phyloP scores from a whole-genome alignment of 2,329 filamentous ascomycete species.

The Trichoderma sp. region DNA sequence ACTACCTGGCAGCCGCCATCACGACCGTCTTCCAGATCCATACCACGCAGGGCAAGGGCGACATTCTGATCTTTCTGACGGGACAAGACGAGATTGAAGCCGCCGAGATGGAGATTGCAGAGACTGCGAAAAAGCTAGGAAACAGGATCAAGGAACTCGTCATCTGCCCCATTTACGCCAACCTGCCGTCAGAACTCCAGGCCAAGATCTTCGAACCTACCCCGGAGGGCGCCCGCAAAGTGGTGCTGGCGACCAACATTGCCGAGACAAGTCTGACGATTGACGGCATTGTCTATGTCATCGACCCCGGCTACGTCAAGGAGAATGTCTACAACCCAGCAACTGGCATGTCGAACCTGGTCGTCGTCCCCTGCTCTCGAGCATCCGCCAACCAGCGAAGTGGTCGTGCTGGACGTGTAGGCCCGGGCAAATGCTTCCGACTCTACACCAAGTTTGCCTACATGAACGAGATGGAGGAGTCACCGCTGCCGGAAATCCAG shows the following conservation, averaged over 20 bases:
- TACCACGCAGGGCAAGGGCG: constrained; percentile 78
- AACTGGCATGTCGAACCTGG: constrained; percentile 88
- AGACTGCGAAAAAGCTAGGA: constrained; percentile 85
- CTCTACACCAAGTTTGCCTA: constrained; percentile 93
- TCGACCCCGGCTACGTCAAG: constrained; percentile 93
- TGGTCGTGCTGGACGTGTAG: constrained; percentile 88
- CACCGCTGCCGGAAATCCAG: constrained; percentile 90
- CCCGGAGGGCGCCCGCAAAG: constrained; percentile 80
- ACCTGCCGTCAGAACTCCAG: constrained; percentile 86
- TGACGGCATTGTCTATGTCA: constrained; percentile 93
- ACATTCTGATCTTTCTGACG: constrained; percentile 92
- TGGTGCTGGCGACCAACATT: constrained; percentile 94
- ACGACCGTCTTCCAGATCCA: constrained; percentile 96
- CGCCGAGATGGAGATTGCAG: constrained; percentile 78
- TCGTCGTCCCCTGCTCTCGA: constrained; percentile 87
- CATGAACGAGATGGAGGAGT: constrained; percentile 92
- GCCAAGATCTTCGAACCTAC: constrained; percentile 94
- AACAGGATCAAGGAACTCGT: constrained; percentile 83
- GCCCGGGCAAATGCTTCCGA: constrained; percentile 89
- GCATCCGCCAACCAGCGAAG: constrained; percentile 92
- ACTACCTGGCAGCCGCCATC: constrained; percentile 88
- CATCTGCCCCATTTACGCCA: constrained; percentile 92
- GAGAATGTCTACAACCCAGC: constrained; percentile 91
- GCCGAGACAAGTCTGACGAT: constrained; percentile 95
- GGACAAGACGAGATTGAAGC: constrained; percentile 96